These are phyloP conservation scores for Tripidium arundinaceum DNA, from an alignment of 202 grass and related monocot genomes.

Conservation along the genomic window DNA sequence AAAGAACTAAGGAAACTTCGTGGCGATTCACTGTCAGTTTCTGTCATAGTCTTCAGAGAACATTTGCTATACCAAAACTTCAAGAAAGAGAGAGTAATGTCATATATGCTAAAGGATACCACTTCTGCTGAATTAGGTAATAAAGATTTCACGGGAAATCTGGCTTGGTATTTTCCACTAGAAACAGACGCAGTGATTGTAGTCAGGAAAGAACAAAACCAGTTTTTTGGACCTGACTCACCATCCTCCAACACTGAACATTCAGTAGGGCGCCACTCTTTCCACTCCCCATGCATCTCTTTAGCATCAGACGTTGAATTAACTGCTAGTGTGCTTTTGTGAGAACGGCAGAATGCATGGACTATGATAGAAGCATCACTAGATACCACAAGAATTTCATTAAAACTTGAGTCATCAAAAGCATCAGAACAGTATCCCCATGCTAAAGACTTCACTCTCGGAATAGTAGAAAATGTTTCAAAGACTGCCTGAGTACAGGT, in stretches of 20 bases:
- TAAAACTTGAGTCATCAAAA: slow-evolving; percentile 62
- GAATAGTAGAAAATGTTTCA: slow-evolving; percentile 59
- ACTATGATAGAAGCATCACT: slow-evolving; percentile 56
- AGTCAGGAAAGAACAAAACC: slow-evolving; percentile 62
- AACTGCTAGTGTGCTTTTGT: slow-evolving; percentile 36
- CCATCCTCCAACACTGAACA: slow-evolving; percentile 34
- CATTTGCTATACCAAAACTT: slow-evolving; percentile 36
- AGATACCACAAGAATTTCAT: slow-evolving; percentile 77
- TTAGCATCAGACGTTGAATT: slow-evolving; percentile 38
- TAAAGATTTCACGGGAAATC: slow-evolving; percentile 60
- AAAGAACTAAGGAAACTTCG: slow-evolving; percentile 24
- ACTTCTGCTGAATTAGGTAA: slow-evolving; percentile 69
- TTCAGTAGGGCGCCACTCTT: slow-evolving; percentile 57
- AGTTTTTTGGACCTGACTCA: slow-evolving; percentile 37
- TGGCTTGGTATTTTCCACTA: slow-evolving; percentile 63
- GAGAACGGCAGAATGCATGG: slow-evolving; percentile 62
- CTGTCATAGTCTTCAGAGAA: slow-evolving; percentile 24
- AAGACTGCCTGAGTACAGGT: slow-evolving; percentile 31
- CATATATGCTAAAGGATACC: slow-evolving; percentile 78
- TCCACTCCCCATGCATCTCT: slow-evolving; percentile 69
- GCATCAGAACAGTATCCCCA: slow-evolving; percentile 68
- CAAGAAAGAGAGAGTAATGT: slow-evolving; percentile 63
- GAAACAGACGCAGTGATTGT: slow-evolving; percentile 52
- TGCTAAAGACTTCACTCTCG: slow-evolving; percentile 76
- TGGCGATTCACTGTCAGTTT: slow-evolving; percentile 7